Percentiles rank a stretch among this genome's conserved stretches.
Conservation (phyloP, 2,329 filamentous ascomycete species). For the Arachnomyces sp. region DNA sequence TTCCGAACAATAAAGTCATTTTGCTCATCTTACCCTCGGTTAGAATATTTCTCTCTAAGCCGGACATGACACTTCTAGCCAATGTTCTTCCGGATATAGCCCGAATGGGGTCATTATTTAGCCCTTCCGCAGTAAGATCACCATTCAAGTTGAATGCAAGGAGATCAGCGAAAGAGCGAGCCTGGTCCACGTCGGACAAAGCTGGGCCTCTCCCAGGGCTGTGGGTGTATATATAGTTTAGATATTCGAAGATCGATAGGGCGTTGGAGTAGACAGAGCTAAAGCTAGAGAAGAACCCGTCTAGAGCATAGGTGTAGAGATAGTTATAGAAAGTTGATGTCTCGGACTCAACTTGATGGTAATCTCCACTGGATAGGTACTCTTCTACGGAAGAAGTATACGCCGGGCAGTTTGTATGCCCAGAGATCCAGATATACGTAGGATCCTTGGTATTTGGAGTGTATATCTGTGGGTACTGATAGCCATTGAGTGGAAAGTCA, state of each 20-base stretch:
- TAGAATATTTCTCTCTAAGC: slow-evolving; percentile 32
- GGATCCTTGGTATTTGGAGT: slow-evolving; percentile 39
- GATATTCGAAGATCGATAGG: slow-evolving; percentile 47
- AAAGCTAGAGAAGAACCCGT: slow-evolving; percentile 30
- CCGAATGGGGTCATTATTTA: slow-evolving; percentile 23
- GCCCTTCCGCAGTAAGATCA: slow-evolving; percentile 28
- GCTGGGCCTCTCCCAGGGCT: slow-evolving; percentile 34
- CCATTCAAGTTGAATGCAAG: slow-evolving; percentile 41
- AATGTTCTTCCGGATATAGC: slow-evolving; percentile 38
- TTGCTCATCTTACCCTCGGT: slow-evolving; percentile 31
- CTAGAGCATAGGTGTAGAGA: slow-evolving; percentile 37
- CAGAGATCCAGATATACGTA: slow-evolving; percentile 43
- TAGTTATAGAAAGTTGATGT: slow-evolving; percentile 39
- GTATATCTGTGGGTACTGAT: slow-evolving; percentile 49
- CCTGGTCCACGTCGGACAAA: slow-evolving; percentile 27
- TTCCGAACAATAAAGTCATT: slow-evolving; percentile 43
- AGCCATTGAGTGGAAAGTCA: slow-evolving; percentile 45
- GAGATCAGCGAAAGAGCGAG: slow-evolving; percentile 42
- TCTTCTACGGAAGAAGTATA: slow-evolving; percentile 28
- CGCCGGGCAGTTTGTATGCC: slow-evolving; percentile 37
- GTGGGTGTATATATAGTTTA: slow-evolving; percentile 47
- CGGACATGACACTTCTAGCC: slow-evolving; percentile 28
- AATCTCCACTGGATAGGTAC: slow-evolving; percentile 37
- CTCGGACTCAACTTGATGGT: slow-evolving; percentile 28
- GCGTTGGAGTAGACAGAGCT: slow-evolving; percentile 45